Conservation (phyloP, 208 protist species). For the Tritrichomonas musculus region DNA sequence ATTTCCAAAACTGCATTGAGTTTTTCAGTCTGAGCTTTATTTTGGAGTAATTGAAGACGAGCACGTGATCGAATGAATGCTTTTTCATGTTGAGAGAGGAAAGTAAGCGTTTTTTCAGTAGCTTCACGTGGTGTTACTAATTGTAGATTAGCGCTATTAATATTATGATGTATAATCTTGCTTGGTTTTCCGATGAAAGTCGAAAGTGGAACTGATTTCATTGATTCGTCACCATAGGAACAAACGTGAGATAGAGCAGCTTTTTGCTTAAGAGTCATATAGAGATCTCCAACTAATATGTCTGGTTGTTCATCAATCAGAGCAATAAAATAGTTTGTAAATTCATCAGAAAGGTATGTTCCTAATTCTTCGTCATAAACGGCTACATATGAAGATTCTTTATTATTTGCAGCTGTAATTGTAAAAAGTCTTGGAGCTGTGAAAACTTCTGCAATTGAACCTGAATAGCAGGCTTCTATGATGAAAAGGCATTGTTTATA, state of each 20-base stretch:
- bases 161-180: too few relatives aligned
- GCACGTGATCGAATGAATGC: too few relatives aligned
- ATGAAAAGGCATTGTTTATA: not conserved
- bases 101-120: too few relatives aligned
- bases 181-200: not conserved
- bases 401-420: not conserved
- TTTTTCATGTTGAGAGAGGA: too few relatives aligned
- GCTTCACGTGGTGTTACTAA: too few relatives aligned
- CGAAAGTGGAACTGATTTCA: not conserved
- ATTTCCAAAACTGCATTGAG: too few relatives aligned
- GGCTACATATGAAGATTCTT: not conserved
- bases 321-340: not conserved
- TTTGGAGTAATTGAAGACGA: too few relatives aligned
- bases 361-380: not conserved
- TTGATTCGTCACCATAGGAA: not conserved
- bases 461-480: conserved; percentile 1
- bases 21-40: too few relatives aligned
- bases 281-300: not conserved
- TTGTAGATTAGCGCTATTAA: too few relatives aligned
- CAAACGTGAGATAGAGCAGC: not conserved
- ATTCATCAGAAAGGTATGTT: not conserved
- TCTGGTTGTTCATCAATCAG: not conserved
- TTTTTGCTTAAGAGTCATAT: not conserved
- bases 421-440: not conserved
- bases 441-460: not conserved